A percentile compares a stretch with the other conserved stretches of the same genome.
Conservation (phyloP, 768 basidiomycete genomes). For the Auriscalpium microsporum region DNA sequence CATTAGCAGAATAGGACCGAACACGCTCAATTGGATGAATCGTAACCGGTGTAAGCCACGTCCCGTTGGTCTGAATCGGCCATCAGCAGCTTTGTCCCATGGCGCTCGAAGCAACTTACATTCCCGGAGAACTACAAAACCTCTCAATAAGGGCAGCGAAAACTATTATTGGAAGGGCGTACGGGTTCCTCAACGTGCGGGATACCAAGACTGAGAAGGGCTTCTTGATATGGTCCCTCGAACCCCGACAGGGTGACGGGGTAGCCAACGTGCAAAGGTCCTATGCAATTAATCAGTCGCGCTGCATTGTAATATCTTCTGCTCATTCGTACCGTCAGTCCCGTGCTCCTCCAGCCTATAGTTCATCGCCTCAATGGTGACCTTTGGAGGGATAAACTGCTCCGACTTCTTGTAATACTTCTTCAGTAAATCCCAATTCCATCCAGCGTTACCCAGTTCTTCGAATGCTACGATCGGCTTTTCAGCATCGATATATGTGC, state of each 20-base stretch:
- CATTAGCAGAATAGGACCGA: slow-evolving; percentile 9
- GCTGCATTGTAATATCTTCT: too few relatives aligned
- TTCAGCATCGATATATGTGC: neutral
- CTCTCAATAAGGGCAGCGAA: neutral
- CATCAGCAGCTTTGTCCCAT: too few relatives aligned
- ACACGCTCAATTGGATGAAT: slow-evolving; percentile 1
- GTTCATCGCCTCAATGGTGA: neutral
- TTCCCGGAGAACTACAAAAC: slow-evolving; percentile 7
- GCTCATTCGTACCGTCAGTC: neutral
- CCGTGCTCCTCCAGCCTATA: slow-evolving; percentile 8
- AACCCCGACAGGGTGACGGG: neutral
- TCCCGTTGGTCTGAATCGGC: slow-evolving; percentile 2
- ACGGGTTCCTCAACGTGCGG: neutral
- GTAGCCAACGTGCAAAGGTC: slow-evolving; percentile 7
- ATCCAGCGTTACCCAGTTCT: slow-evolving; percentile 17
- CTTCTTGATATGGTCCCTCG: slow-evolving; percentile 4
- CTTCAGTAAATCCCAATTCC: slow-evolving; percentile 15
- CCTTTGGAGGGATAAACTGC: neutral
- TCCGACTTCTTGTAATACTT: slow-evolving; percentile 15
- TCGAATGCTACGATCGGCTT: slow-evolving; percentile 7
- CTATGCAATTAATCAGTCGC: neutral
- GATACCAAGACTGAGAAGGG: neutral
- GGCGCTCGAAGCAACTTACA: neutral
- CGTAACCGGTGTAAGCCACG: slow-evolving; percentile 4
- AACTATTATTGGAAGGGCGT: neutral